A percentile compares a stretch with the other conserved stretches of the same genome.
phyloP scores from a whole-genome alignment of 2,329 filamentous ascomycete species.

The Esteya vermicola region DNA sequence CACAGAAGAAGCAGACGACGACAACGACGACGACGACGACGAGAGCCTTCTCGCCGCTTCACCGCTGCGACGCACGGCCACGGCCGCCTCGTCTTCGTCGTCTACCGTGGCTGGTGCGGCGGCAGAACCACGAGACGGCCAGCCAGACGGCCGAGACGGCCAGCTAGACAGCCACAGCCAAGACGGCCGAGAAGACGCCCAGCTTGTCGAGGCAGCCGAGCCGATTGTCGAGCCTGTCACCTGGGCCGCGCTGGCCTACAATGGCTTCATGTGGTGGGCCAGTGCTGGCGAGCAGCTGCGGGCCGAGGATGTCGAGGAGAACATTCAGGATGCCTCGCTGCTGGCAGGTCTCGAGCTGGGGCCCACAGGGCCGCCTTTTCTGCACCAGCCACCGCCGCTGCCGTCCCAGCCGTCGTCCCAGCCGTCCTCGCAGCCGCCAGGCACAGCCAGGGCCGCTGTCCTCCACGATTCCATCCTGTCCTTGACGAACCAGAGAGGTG shows the following conservation, averaged over 20 bases:
- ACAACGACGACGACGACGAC: too few species aligned
- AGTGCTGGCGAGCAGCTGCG: slow-evolving; percentile 61
- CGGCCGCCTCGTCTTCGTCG: too few species aligned
- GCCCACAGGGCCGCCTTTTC: slow-evolving; percentile 4
- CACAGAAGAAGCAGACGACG: too few species aligned
- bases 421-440: slow-evolving; percentile 10
- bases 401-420: slow-evolving; percentile 2
- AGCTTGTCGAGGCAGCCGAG: slow-evolving; percentile 34
- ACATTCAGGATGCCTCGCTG: slow-evolving; percentile 37
- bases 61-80: too few species aligned
- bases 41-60: too few species aligned
- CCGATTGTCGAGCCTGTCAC: slow-evolving; percentile 46
- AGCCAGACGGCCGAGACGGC: too few species aligned
- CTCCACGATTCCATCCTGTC: slow-evolving; percentile 31
- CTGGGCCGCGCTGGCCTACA: slow-evolving; percentile 65
- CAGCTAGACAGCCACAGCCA: too few species aligned
- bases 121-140: too few species aligned
- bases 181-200: too few species aligned
- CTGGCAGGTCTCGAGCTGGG: slow-evolving; percentile 34
- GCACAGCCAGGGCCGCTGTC: too few species aligned
- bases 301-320: slow-evolving; percentile 45
- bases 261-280: slow-evolving; percentile 82
- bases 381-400: not conserved
- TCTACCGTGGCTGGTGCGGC: too few species aligned
- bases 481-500: too few species aligned